These are phyloP conservation scores for Silene coronaria DNA, from an alignment of 179 eudicot species.

Conservation along the genomic window DNA sequence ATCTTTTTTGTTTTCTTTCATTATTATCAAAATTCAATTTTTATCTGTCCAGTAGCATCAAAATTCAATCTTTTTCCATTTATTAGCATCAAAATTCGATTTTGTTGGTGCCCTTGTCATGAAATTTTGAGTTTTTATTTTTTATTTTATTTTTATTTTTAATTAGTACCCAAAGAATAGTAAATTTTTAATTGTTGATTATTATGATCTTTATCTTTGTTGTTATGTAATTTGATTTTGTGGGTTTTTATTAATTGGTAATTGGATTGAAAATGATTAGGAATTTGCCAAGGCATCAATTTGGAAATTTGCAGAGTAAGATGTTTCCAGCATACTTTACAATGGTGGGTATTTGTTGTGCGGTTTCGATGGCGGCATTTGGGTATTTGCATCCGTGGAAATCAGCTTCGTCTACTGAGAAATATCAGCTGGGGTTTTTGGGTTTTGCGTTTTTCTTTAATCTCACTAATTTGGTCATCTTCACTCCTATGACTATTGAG, in stretches of 20 bases:
- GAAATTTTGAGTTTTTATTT: background rate
- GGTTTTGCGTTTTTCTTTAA: conserved; percentile 63
- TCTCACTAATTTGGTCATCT: conserved; percentile 67
- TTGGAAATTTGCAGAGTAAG: conserved; percentile 95
- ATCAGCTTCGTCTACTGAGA: conserved; percentile 51
- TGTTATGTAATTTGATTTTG: background rate
- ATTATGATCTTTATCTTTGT: no score
- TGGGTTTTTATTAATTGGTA: background rate
- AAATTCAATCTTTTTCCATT: background rate
- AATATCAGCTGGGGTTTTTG: conserved; percentile 75
- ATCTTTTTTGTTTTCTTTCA: no score
- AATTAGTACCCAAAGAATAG: no score
- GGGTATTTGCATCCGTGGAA: conserved; percentile 95
- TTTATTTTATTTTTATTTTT: no score
- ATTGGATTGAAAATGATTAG: conserved; percentile 26
- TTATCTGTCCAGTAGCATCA: background rate
- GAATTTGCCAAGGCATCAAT: conserved; percentile 91
- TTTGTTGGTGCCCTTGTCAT: background rate
- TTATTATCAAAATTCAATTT: background rate
- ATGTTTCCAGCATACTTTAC: conserved; percentile 95
- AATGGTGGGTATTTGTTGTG: conserved; percentile 83
- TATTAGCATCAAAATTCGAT: background rate
- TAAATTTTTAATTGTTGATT: no score
- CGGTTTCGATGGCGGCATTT: conserved; percentile 58
- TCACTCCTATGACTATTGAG: conserved; percentile 92